phyloP scores from a whole-genome alignment of 441 rosid genomes.

The Jatropha multifida region DNA sequence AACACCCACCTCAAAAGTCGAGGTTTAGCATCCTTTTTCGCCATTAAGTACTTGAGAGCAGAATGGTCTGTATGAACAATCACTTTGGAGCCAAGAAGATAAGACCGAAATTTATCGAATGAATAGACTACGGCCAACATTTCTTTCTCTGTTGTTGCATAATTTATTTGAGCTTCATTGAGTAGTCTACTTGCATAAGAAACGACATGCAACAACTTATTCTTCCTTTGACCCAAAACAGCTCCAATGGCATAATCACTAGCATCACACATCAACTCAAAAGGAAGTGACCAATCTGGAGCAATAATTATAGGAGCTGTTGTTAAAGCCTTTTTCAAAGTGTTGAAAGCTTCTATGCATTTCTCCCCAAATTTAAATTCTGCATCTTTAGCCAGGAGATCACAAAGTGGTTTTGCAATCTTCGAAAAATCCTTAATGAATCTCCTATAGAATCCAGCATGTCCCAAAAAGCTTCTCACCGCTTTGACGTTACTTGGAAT shows the following conservation, averaged over 20 bases:
- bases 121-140: neutral
- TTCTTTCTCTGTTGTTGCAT: neutral
- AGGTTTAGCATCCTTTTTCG: neutral
- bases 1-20: too few relatives aligned
- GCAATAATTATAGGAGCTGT: neutral
- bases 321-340: neutral
- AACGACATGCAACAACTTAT: neutral
- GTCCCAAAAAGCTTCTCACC: neutral
- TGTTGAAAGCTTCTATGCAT: neutral
- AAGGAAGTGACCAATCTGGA: neutral
- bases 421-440: neutral
- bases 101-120: neutral
- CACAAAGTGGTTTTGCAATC: neutral
- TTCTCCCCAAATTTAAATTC: neutral
- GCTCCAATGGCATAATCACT: neutral
- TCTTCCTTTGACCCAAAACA: neutral
- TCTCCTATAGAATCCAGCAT: neutral
- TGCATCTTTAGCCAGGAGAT: neutral
- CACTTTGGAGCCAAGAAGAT: neutral
- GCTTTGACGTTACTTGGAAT: neutral
- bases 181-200: neutral
- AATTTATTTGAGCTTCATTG: neutral
- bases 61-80: neutral
- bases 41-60: neutral
- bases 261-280: neutral